Evolutionary conservation across 83 land plant genomes (phyloP).

Genomic region (Larix sibirica): DNA sequence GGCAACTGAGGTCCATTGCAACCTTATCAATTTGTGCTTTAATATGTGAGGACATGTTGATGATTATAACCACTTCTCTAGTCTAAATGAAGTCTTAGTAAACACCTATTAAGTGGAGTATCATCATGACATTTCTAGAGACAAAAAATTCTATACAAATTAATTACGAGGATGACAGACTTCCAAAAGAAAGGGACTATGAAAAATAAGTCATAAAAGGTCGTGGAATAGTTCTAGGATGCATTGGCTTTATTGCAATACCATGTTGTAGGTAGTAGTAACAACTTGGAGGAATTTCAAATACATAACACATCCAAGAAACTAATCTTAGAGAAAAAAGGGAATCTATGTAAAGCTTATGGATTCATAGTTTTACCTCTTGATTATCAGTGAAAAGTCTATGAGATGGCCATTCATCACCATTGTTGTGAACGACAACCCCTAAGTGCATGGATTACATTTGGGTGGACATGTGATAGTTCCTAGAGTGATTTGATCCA

Average conservation of each 20-base stretch:
- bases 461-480: constrained; percentile 47
- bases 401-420: constrained; percentile 40
- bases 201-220: no score
- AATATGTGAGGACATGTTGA: no score
- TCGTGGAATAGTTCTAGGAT: no score
- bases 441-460: not conserved
- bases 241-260: not conserved
- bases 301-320: not conserved
- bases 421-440: constrained; percentile 48
- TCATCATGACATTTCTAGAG: no score
- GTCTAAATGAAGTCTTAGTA: no score
- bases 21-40: no score
- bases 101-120: no score
- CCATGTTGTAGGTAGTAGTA: not conserved
- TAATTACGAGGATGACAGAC: no score
- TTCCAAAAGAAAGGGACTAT: no score
- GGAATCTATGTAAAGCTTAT: constrained; percentile 31
- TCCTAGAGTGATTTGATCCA: constrained; percentile 31
- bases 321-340: not conserved
- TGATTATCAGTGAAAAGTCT: constrained; percentile 38
- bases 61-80: no score
- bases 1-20: no score
- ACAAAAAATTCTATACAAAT: no score
- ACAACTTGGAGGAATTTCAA: constrained; percentile 2
- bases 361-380: constrained; percentile 26